These are phyloP conservation scores for Globisporangium yorkense DNA, from an alignment of 352 stramenopile genomes.

Conservation along the genomic window DNA sequence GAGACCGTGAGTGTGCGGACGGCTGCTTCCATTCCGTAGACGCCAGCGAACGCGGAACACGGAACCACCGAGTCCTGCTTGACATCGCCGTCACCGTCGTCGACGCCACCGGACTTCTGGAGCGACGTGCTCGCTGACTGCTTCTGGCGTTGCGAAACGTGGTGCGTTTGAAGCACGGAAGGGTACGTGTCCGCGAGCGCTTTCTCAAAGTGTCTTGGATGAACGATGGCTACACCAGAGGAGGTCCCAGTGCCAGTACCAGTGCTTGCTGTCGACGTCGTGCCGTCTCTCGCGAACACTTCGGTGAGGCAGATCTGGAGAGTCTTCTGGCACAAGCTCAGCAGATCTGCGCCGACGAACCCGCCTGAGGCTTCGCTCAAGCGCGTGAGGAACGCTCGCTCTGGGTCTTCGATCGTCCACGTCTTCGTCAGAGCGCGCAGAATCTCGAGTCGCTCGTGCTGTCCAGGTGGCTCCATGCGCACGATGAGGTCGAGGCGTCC, in stretches of 20 bases:
- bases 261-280: neutral
- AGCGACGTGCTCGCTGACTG: conserved; percentile 26
- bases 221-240: conserved; percentile 4
- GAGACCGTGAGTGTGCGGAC: conserved; percentile 95
- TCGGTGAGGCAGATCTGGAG: conserved; percentile 58
- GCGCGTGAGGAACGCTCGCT: conserved; percentile 75
- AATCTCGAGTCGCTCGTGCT: conserved; percentile 89
- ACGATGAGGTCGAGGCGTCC: conserved; percentile 96
- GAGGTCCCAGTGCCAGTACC: neutral
- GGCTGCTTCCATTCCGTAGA: conserved; percentile 97
- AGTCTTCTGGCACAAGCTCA: conserved; percentile 71
- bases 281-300: neutral
- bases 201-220: conserved; percentile 61
- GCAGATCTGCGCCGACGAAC: conserved; percentile 88
- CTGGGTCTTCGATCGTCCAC: conserved; percentile 51
- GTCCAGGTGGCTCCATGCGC: conserved; percentile 92
- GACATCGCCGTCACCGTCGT: neutral
- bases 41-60: conserved; percentile 48
- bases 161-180: conserved; percentile 94
- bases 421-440: conserved; percentile 85
- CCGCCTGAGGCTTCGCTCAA: conserved; percentile 94
- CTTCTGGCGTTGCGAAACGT: conserved; percentile 79
- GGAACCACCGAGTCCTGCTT: neutral
- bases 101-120: conserved; percentile 1
- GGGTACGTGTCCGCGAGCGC: conserved; percentile 91